Conservation (phyloP, 257 asterid genomes). For the Fraxinus anomala region DNA sequence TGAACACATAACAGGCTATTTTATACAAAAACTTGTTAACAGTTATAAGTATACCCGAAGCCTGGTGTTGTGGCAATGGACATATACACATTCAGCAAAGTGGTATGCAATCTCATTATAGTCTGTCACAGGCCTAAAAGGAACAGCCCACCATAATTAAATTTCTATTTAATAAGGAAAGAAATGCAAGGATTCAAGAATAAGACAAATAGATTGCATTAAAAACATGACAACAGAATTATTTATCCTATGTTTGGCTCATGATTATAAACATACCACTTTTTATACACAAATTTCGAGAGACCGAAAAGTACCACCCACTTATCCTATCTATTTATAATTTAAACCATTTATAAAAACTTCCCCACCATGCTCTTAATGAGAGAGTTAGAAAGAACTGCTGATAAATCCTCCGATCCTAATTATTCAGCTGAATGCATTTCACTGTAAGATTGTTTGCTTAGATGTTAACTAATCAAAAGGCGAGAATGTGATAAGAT, state of each 20-base stretch:
- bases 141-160: constrained; percentile 22
- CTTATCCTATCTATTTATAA: no score
- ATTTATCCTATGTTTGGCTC: background rate
- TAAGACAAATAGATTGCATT: constrained; percentile 7
- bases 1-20: constrained; percentile 13
- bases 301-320: no score
- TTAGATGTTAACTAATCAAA: background rate
- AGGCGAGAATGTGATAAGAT: background rate
- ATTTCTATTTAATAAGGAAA: background rate
- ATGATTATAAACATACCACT: no score
- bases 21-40: background rate
- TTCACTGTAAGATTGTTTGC: background rate
- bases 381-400: background rate
- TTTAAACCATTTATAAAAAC: no score
- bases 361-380: background rate
- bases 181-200: constrained; percentile 15
- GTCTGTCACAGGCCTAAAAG: constrained; percentile 74
- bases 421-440: background rate
- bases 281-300: no score
- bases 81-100: constrained; percentile 82
- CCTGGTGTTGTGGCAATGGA: constrained; percentile 74
- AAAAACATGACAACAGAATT: background rate
- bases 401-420: background rate
- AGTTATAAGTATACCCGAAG: constrained; percentile 50
- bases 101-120: constrained; percentile 80